Conservation (phyloP, 2,329 filamentous ascomycete genomes). For the Arachnomyces sp. region DNA sequence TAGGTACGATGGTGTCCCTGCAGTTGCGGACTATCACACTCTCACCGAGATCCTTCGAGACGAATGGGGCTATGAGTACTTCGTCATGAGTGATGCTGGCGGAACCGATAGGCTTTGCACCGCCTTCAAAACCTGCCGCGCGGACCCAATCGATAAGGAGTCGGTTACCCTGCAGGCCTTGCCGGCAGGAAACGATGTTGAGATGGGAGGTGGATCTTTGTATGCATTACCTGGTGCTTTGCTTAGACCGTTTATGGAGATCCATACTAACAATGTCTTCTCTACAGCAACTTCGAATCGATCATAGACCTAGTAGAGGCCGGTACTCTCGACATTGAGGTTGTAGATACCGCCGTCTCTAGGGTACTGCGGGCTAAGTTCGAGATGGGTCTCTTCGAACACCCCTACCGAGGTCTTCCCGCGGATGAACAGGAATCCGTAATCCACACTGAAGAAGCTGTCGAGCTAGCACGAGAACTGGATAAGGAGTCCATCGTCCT, state of each 20-base stretch:
- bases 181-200: conserved; percentile 60
- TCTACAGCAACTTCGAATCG: conserved; percentile 50
- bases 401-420: conserved; percentile 54
- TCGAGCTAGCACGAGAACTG: conserved; percentile 53
- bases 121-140: conserved; percentile 55
- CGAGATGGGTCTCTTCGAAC: conserved; percentile 61
- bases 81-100: conserved; percentile 57
- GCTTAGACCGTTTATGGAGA: too few species aligned
- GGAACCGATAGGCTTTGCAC: conserved; percentile 60
- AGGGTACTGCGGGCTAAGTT: conserved; percentile 62
- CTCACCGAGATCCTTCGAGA: conserved; percentile 60
- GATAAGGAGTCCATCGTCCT: conserved; percentile 57
- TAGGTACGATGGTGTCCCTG: conserved; percentile 60
- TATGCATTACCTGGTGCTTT: conserved; percentile 13
- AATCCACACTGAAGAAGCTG: conserved; percentile 54
- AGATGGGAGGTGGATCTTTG: conserved; percentile 69
- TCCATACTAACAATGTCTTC: conserved; percentile 4
- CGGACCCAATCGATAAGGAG: conserved; percentile 54
- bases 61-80: conserved; percentile 68
- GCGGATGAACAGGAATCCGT: conserved; percentile 47
- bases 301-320: conserved; percentile 57
- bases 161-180: conserved; percentile 57
- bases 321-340: conserved; percentile 50
- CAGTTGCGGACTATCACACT: conserved; percentile 56
- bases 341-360: conserved; percentile 59